These are phyloP conservation scores for Fusarium sacchari DNA, from an alignment of 2,329 filamentous ascomycete species.

Conservation along the genomic window DNA sequence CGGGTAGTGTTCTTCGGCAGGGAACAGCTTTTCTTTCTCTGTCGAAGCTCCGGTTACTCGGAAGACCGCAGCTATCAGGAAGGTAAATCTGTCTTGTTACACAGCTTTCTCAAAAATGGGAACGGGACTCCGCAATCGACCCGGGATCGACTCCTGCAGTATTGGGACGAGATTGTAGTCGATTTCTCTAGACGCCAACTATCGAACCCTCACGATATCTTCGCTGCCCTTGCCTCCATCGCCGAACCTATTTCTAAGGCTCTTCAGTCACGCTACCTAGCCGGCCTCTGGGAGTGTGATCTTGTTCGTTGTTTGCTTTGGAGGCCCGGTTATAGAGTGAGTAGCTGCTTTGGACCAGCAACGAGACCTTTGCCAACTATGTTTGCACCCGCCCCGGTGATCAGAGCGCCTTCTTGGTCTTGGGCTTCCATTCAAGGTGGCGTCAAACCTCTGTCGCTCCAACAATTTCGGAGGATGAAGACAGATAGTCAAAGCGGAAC, in stretches of 20 bases:
- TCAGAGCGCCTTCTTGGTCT: conserved; percentile 21
- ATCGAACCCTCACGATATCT: conserved; percentile 21
- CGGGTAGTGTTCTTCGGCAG: background rate
- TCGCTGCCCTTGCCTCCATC: conserved; percentile 16
- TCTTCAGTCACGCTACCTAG: conserved; percentile 6
- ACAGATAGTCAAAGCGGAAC: background rate
- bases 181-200: conserved; percentile 1
- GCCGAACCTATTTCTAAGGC: background rate
- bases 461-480: background rate
- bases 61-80: background rate
- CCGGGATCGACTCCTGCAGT: background rate
- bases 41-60: background rate
- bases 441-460: background rate
- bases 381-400: background rate
- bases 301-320: background rate
- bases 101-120: background rate
- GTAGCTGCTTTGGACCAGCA: background rate
- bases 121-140: background rate
- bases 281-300: conserved; percentile 19
- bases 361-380: conserved; percentile 3
- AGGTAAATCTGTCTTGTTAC: background rate
- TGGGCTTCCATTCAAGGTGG: conserved; percentile 20
- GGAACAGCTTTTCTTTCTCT: conserved; percentile 8
- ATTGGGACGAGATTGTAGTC: conserved; percentile 9
- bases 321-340: conserved; percentile 1